Base-by-base conservation (phyloP, 371 early-diverging fungal genomes). In the Syncephalastrum monosporum region DNA sequence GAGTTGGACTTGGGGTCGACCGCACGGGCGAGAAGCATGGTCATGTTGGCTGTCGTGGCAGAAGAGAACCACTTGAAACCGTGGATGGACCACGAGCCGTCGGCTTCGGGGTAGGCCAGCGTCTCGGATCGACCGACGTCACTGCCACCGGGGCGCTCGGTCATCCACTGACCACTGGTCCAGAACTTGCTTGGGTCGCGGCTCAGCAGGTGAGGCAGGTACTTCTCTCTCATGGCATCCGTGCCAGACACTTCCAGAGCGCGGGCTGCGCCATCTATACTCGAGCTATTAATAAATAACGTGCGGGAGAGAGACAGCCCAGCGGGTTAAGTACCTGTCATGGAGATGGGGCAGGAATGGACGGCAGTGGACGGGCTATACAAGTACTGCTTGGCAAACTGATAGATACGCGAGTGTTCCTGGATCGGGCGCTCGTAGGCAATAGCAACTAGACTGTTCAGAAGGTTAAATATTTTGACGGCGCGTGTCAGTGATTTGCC, bases 111-210 rank as follows among this genome's bases (percentile, higher is more conserved):
- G 8, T 75, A 75, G 0, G 88, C 86, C 29, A 68, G 67, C 0
- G 88, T 85, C 61, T 87, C 84, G 19, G 69, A 57, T 7, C 51
- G 48, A 23, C 57, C 74, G 7, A 88, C 82, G 57, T 86, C 84
- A 21, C 78, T 77, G 27, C 90, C 88, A 43, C 88, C 87, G 5
- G 86, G 84, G 6, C 87, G 71, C 56, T 90, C 90, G 0, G 88
- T 90, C 90, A 88, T 90, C 88, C 87, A 88, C 59, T 90, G 90
- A 4, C 88, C 88, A 50, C 80, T 81, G 8, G 85, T 87, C 75
- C 82, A 81, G 50, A 84, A 82, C 23, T 33, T 8, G 4, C 55
- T 59, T 7, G 87, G 86, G 57, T 87, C 83, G 10, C 87, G 83
- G 33, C 80, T 66, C 55, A 2, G 14, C 27, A 29, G 46, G 7